Percentiles rank a stretch among this genome's conserved stretches.
Conservation (phyloP, 1,139 yeast species). For the Kodamaea derodonti region DNA sequence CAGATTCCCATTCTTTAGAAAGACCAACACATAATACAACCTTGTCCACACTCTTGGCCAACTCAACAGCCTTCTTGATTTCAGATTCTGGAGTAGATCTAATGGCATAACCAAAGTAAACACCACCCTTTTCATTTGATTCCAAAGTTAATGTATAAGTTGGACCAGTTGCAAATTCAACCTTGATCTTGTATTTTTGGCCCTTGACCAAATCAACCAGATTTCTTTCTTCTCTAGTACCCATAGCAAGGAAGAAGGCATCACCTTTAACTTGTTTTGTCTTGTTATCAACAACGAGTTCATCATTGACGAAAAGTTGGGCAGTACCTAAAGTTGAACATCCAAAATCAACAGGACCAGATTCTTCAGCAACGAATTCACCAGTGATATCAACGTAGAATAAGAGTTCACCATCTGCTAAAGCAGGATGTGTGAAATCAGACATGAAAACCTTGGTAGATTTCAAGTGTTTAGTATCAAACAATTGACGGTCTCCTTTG, state of each 20-base stretch:
- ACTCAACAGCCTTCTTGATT: conserved; percentile 34
- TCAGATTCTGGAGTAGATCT: conserved; percentile 24
- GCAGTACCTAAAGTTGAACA: conserved; percentile 52
- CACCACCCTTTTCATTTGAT: conserved; percentile 28
- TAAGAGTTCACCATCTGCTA: conserved; percentile 3
- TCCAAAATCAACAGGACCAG: conserved; percentile 52
- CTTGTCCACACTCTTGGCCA: conserved; percentile 45
- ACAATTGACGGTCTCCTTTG: conserved; percentile 4
- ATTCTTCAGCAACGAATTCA: conserved; percentile 39
- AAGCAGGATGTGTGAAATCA: conserved; percentile 6
- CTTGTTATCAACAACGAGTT: conserved; percentile 54
- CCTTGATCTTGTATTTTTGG: conserved; percentile 37
- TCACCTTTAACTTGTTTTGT: conserved; percentile 49
- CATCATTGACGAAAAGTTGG: conserved; percentile 46
- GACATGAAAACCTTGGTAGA: conserved; percentile 7
- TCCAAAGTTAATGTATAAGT: conserved; percentile 32
- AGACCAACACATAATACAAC: conserved; percentile 43
- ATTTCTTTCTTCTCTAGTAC: conserved; percentile 47
- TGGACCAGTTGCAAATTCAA: conserved; percentile 51
- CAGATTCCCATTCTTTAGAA: conserved; percentile 45
- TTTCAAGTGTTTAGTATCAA: conserved; percentile 5
- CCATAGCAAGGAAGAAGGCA: conserved; percentile 45
- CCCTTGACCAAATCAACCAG: conserved; percentile 36
- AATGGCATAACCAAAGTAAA: conserved; percentile 25
- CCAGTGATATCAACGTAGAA: conserved; percentile 44